These are phyloP conservation scores for Fusarium equiseti DNA, from an alignment of 2,329 filamentous ascomycete species.

Conservation along the genomic window DNA sequence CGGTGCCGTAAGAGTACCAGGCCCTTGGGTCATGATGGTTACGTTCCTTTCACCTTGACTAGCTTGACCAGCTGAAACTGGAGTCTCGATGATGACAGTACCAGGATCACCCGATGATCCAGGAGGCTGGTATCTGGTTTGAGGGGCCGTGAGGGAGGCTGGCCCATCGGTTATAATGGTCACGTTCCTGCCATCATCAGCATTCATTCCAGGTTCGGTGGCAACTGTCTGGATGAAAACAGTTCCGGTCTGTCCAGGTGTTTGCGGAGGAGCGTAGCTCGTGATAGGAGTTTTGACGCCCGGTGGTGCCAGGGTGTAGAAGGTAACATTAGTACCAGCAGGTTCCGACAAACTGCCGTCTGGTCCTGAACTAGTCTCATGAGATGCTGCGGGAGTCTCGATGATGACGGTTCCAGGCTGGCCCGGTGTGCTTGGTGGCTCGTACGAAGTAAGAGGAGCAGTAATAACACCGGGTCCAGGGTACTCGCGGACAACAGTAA, in stretches of 20 bases:
- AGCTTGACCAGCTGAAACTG: background rate
- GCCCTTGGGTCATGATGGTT: background rate
- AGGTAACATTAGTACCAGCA: slow-evolving; percentile 20
- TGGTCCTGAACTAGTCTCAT: slow-evolving; percentile 1
- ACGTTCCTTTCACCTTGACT: background rate
- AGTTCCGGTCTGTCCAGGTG: slow-evolving; percentile 22
- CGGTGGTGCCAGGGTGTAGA: slow-evolving; percentile 22
- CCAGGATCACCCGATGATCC: background rate
- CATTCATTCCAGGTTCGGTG: slow-evolving; percentile 1
- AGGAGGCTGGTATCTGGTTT: slow-evolving; percentile 28
- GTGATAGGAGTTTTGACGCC: slow-evolving; percentile 17
- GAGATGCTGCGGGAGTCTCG: slow-evolving; percentile 21
- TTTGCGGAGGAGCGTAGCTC: slow-evolving; percentile 27
- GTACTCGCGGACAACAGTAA: slow-evolving; percentile 29
- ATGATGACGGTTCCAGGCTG: slow-evolving; percentile 31
- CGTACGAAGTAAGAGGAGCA: slow-evolving; percentile 24
- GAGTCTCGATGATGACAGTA: background rate
- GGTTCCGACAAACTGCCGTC: slow-evolving; percentile 2
- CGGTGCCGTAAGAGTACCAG: background rate
- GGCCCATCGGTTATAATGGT: slow-evolving; percentile 24
- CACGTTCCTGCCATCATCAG: slow-evolving; percentile 11
- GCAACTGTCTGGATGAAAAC: slow-evolving; percentile 28
- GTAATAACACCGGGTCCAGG: slow-evolving; percentile 28
- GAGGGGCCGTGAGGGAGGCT: slow-evolving; percentile 11
- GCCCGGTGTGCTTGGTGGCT: slow-evolving; percentile 20